Base-by-base conservation (phyloP, 441 rosid genomes). In the Arabidopsis hybrid region DNA sequence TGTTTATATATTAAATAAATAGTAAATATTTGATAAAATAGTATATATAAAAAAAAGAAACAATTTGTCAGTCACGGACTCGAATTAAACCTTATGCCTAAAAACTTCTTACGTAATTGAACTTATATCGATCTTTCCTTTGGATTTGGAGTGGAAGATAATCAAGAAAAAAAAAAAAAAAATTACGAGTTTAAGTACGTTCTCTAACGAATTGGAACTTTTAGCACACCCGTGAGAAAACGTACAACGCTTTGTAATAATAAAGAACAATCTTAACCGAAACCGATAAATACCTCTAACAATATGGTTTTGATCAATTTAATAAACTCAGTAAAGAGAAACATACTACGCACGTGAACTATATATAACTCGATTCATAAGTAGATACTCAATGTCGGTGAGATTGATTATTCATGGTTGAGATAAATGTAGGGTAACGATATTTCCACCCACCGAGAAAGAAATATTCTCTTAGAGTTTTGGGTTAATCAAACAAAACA, bases 221-320 rank as follows among this genome's bases (percentile, higher is more conserved):
- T 34, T 52, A 7, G 58, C 11, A 55, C 60, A 55, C 39, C 60
- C 60, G 60, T 55, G 60, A 55, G 58, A 50, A 47, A 47, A 16
- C 52, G 43, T 39, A 39, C 39, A 5, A 5, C 6, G 51, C 21
- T 47, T 14, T 47, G 14, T 47, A n/a, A 14, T 1, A 46, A 7
- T 46, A 46, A 46, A 46, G 21, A 17, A 3, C 29, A 16, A 10
- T 7, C 10, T 17, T 49, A 49, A 17, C 29, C 53, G 12, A 52
- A 52, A 52, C 4, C 7, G 13, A 56, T 14, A 34, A 56, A 40
- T 7, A 56, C 61, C 18, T 34, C 7, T 56, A 56, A 52, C 58
- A 7, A 21, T 21, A 34, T 34, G 40, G 40, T 34, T 45, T 56
- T n/a, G 61, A 56, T 61, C 50, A 35, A 36, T 10, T 11, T 12